phyloP scores from a whole-genome alignment of 1,284 basidiomycete genomes.

The Sanguinoderma infundibulare region DNA sequence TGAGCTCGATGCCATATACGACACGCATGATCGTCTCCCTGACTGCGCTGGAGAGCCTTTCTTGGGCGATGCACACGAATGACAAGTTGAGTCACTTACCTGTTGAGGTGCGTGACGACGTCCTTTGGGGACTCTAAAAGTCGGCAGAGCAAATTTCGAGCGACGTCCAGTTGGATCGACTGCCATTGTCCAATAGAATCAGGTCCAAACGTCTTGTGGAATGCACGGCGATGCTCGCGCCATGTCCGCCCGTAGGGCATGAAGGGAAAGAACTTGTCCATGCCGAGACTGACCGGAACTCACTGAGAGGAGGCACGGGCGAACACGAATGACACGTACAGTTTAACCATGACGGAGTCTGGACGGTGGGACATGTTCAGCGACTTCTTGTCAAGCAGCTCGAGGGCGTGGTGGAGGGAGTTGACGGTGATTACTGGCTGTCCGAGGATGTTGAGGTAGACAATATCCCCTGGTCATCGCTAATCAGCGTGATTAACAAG shows the following conservation, averaged over 20 bases:
- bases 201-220: background rate
- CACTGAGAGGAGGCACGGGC: no score
- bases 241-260: no score
- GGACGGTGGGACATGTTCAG: background rate
- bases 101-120: background rate
- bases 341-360: background rate
- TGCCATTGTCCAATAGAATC: background rate
- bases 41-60: background rate
- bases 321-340: background rate
- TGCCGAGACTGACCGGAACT: no score
- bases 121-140: background rate
- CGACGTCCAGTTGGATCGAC: background rate
- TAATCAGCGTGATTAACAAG: background rate
- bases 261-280: no score
- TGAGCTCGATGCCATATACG: background rate
- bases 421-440: background rate
- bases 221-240: background rate
- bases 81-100: background rate
- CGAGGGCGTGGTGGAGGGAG: background rate
- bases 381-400: background rate
- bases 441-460: background rate
- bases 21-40: background rate
- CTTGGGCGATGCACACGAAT: background rate
- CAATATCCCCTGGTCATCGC: background rate
- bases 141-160: background rate